phyloP scores from a whole-genome alignment of 371 early-diverging fungal species.

The Paraphysoderma sedebokerense region DNA sequence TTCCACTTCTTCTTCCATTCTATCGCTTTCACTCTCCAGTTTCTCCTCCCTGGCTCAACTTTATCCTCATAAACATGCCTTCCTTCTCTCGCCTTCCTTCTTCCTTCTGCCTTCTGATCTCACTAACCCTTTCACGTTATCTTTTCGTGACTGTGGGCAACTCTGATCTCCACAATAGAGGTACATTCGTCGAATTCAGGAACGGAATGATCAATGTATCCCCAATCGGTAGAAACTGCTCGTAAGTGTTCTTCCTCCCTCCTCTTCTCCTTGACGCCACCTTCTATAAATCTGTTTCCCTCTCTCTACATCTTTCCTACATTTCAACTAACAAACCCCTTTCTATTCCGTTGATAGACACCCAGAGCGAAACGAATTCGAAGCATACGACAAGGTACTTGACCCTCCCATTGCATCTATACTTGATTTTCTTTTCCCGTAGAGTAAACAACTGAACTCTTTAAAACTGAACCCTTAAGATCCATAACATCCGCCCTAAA shows the following conservation, averaged over 20 bases:
- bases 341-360: conserved; percentile 21
- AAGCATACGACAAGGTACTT: conserved; percentile 67
- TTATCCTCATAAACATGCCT: not conserved
- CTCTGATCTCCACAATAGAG: conserved; percentile 32
- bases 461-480: conserved; percentile 7
- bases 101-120: no score
- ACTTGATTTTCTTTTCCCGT: not conserved
- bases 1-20: not conserved
- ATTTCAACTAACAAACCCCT: not conserved
- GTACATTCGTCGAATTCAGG: conserved; percentile 98
- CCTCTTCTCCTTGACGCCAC: no score
- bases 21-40: not conserved
- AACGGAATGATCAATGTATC: conserved; percentile 99
- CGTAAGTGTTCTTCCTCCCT: conserved; percentile 12
- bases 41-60: conserved; percentile 1
- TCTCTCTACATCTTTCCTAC: no score
- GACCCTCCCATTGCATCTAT: not conserved
- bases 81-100: not conserved
- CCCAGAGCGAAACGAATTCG: conserved; percentile 88
- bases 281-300: no score
- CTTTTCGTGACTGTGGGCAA: conserved; percentile 10
- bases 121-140: no score
- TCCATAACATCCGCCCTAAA: conserved; percentile 59
- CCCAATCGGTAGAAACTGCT: conserved; percentile 98
- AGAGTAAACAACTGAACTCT: conserved; percentile 1